phyloP scores from a whole-genome alignment of 2,329 filamentous ascomycete species.

The Ophiostoma perfectum region DNA sequence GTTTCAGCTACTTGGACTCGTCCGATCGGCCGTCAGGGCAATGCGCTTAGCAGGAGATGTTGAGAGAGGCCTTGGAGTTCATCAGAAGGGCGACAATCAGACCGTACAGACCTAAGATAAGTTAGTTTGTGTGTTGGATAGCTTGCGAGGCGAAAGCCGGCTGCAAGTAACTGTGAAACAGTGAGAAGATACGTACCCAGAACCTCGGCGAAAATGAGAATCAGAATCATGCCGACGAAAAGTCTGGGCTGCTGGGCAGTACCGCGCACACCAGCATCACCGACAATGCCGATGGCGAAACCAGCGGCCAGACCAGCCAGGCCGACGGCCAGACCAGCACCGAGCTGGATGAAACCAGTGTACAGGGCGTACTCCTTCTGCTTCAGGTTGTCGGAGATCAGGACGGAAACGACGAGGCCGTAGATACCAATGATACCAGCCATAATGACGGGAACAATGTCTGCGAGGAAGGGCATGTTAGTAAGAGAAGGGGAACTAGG shows the following conservation, averaged over 20 bases:
- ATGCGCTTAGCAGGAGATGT: slow-evolving; percentile 53
- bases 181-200: slow-evolving; percentile 60
- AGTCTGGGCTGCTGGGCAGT: slow-evolving; percentile 78
- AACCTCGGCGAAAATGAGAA: slow-evolving; percentile 99
- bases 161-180: not conserved
- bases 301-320: slow-evolving; percentile 77
- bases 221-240: slow-evolving; percentile 97
- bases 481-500: not conserved
- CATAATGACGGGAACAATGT: slow-evolving; percentile 99
- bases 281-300: slow-evolving; percentile 82
- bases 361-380: slow-evolving; percentile 65
- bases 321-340: slow-evolving; percentile 76
- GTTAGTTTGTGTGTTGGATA: slow-evolving; percentile 28
- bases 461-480: slow-evolving; percentile 43
- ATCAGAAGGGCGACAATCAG: slow-evolving; percentile 98
- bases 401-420: slow-evolving; percentile 79
- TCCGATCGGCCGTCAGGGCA: slow-evolving; percentile 13
- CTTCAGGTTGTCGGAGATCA: slow-evolving; percentile 73
- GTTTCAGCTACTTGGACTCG: not conserved
- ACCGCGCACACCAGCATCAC: slow-evolving; percentile 83
- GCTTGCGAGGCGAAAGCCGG: no score
- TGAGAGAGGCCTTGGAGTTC: slow-evolving; percentile 83
- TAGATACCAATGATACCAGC: slow-evolving; percentile 99
- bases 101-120: slow-evolving; percentile 79
- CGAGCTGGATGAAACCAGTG: slow-evolving; percentile 80